Evolutionary conservation across 1,284 basidiomycete genomes (phyloP).

Genomic region (Porogramme epimiltina): DNA sequence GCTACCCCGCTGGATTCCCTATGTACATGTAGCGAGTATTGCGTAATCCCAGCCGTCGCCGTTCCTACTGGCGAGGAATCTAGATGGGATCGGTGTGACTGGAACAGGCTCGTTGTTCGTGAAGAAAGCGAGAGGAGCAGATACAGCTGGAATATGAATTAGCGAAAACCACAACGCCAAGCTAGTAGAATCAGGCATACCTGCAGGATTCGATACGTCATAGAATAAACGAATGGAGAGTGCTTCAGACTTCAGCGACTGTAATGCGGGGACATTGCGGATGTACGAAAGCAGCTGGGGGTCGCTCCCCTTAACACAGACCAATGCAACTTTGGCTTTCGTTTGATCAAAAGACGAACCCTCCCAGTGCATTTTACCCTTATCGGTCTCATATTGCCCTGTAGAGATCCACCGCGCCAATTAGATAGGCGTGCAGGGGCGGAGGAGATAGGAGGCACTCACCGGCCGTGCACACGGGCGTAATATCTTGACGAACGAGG

Average conservation of each 20-base stretch:
- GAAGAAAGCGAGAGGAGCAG: slow-evolving; percentile 16
- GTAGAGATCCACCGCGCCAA: neutral
- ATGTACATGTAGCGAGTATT: slow-evolving; percentile 43
- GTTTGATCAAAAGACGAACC: slow-evolving; percentile 43
- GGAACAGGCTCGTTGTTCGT: slow-evolving; percentile 33
- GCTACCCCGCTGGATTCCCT: slow-evolving; percentile 21
- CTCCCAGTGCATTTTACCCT: slow-evolving; percentile 44
- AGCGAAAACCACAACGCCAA: neutral
- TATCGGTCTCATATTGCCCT: slow-evolving; percentile 11
- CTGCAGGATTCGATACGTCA: slow-evolving; percentile 24
- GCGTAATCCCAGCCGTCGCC: slow-evolving; percentile 61
- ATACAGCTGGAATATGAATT: slow-evolving; percentile 6
- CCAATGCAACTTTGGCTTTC: slow-evolving; percentile 40
- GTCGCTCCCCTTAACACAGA: slow-evolving; percentile 46
- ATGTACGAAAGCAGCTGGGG: slow-evolving; percentile 25
- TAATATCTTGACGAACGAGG: slow-evolving; percentile 32
- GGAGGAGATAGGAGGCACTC: neutral
- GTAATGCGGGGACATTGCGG: slow-evolving; percentile 12
- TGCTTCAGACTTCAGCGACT: slow-evolving; percentile 17
- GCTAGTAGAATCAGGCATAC: neutral
- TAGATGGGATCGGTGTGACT: slow-evolving; percentile 59
- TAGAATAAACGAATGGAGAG: slow-evolving; percentile 52
- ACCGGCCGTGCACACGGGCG: slow-evolving; percentile 47
- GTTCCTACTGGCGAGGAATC: slow-evolving; percentile 44
- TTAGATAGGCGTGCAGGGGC: neutral